Evolutionary conservation across 345 rosid genomes (phyloP).

Genomic region (Gossypium australe): DNA sequence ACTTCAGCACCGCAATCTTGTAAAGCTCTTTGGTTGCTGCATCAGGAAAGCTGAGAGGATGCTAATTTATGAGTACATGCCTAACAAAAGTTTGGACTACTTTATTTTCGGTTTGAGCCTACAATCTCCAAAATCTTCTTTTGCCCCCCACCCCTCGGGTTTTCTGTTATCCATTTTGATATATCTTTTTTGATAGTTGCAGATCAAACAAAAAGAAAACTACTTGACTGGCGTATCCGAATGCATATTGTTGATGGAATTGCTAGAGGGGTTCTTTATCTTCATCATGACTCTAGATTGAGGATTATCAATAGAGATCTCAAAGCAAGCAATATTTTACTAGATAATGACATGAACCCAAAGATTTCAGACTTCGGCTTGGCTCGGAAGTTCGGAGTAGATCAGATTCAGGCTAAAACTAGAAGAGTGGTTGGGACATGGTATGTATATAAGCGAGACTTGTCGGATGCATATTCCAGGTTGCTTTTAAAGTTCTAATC

Average conservation of each 20-base stretch:
- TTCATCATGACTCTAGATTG: slow-evolving; percentile 1
- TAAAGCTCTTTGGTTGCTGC: slow-evolving; percentile 10
- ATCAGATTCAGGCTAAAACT: neutral
- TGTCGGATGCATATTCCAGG: neutral
- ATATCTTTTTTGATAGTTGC: neutral
- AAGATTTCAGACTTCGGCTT: neutral
- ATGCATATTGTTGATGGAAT: neutral
- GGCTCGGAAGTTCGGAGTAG: neutral
- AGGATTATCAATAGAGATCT: too few species aligned
- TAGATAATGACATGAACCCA: neutral
- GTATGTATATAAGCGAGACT: neutral
- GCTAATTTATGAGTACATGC: too few species aligned
- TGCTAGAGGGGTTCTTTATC: slow-evolving; percentile 2
- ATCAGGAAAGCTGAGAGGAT: too few species aligned
- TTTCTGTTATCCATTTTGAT: too few species aligned
- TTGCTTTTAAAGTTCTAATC: neutral
- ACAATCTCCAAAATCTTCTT: neutral
- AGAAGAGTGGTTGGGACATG: neutral
- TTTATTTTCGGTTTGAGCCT: neutral
- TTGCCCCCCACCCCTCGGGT: too few species aligned
- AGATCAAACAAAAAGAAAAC: neutral
- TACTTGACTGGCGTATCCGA: neutral
- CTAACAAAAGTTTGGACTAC: too few species aligned
- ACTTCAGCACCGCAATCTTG: slow-evolving; percentile 10
- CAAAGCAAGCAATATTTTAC: slow-evolving; percentile 12